These are phyloP conservation scores for Fusarium sp. DNA, from an alignment of 2,329 filamentous ascomycete genomes.

Conservation along the genomic window DNA sequence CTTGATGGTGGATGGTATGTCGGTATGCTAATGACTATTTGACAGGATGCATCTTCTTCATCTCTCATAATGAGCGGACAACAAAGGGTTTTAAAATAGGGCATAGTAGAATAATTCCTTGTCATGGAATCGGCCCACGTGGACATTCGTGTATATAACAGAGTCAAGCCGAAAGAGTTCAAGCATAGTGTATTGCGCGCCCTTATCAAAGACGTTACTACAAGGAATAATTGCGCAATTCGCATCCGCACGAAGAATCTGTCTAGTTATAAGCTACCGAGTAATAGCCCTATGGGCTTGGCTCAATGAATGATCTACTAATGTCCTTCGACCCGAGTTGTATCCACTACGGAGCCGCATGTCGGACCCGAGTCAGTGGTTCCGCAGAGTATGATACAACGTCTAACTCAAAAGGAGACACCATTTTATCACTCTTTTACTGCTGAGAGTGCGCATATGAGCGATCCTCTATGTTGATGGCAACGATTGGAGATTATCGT, in stretches of 20 bases:
- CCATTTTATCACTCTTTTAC: background rate
- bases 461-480: accelerated
- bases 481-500: background rate
- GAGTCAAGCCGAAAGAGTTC: background rate
- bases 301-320: background rate
- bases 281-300: background rate
- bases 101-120: accelerated
- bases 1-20: background rate
- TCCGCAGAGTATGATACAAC: background rate
- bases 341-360: conserved; percentile 24
- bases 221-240: conserved; percentile 8
- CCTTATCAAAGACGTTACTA: background rate
- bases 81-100: background rate
- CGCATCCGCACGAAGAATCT: background rate
- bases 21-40: background rate
- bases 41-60: conserved; percentile 12
- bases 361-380: conserved; percentile 10
- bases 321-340: background rate
- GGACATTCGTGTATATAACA: background rate
- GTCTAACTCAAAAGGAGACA: background rate
- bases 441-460: accelerated
- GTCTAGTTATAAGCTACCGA: background rate
- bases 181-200: accelerated
- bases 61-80: background rate
- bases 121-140: background rate